Evolutionary conservation across 2,329 filamentous ascomycete species (phyloP).

Genomic region (Venturiaceae sp.): DNA sequence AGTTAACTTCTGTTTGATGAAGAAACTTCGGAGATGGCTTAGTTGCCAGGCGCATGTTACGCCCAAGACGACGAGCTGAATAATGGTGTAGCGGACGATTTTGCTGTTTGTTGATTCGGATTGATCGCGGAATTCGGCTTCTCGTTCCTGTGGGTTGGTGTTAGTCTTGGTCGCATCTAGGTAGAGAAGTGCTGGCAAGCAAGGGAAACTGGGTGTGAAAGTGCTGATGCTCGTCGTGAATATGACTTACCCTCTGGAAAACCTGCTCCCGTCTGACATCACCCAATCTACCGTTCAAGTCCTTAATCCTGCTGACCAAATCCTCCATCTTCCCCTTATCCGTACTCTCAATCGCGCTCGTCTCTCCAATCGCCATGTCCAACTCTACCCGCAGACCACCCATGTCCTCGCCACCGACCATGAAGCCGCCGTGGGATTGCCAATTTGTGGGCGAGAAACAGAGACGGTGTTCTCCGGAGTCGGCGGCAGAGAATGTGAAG

Average conservation of each 20-base stretch:
- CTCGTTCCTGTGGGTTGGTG: conserved; percentile 60
- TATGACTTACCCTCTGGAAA: conserved; percentile 71
- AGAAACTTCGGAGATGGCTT: conserved; percentile 90
- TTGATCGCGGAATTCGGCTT: conserved; percentile 96
- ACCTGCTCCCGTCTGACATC: conserved; percentile 93
- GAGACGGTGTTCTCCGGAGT: conserved; percentile 89
- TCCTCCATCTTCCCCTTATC: conserved; percentile 91
- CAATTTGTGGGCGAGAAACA: conserved; percentile 84
- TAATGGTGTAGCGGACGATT: conserved; percentile 87
- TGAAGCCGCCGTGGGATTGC: conserved; percentile 60
- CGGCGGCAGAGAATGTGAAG: conserved; percentile 93
- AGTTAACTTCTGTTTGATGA: conserved; percentile 99
- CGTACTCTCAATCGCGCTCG: conserved; percentile 82
- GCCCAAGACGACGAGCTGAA: conserved; percentile 77
- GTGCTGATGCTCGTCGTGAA: neutral
- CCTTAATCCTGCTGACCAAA: conserved; percentile 77
- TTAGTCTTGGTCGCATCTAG: no score
- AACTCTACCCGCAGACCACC: conserved; percentile 77
- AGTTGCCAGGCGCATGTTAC: conserved; percentile 94
- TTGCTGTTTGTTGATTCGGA: conserved; percentile 87
- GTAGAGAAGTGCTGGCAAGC: conserved; percentile 8
- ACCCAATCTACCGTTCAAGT: conserved; percentile 75
- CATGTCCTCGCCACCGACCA: conserved; percentile 49
- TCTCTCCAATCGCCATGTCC: conserved; percentile 90
- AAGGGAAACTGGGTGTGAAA: neutral